Base-by-base conservation (phyloP, 371 early-diverging fungal species). In the Rhizopus stolonifer region DNA sequence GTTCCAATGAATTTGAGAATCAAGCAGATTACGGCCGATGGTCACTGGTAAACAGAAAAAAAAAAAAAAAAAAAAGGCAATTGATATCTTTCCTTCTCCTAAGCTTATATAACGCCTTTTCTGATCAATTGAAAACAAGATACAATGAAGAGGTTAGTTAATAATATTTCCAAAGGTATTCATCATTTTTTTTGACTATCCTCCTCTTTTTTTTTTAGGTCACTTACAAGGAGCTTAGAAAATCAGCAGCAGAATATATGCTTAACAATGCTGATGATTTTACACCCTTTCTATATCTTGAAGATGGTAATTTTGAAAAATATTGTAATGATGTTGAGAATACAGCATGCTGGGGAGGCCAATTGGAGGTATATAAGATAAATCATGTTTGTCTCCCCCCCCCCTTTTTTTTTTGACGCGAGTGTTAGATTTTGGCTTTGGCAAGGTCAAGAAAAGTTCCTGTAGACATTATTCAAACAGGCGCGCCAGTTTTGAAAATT, bases 341-440 rank as follows among this genome's bases (percentile, higher is more conserved):
- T 23, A 91, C 93, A 0, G 90, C 95, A 4, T 79, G 82, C 1
- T 97, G 98, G 98, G 98, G 97, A 49, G 97, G 98, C 11, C 92
- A 97, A 52, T 69, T 88, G 4, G 97, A 97, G 81, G 92, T 95
- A 79, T 64, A 25, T 19, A 14, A 2, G 1, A 17, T 34, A 14
- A 3, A 31, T 15, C 32, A 29, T 19, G 15, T n/a, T n/a, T n/a
- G n/a, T n/a, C n/a, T n/a, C n/a, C n/a, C n/a, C n/a, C n/a, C n/a
- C n/a, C n/a, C n/a, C n/a, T n/a, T n/a, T n/a, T n/a, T n/a, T n/a
- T n/a, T n/a, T n/a, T n/a, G n/a, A n/a, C n/a, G n/a, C n/a, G n/a
- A n/a, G n/a, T 11, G 17, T 5, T 70, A 90, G 85, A 83, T 95
- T 17, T 68, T 88, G 45, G 93, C 92, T 2, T 66, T 94, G 11